phyloP scores from a whole-genome alignment of 129 eudicot genomes.

The Glebionis coronaria region DNA sequence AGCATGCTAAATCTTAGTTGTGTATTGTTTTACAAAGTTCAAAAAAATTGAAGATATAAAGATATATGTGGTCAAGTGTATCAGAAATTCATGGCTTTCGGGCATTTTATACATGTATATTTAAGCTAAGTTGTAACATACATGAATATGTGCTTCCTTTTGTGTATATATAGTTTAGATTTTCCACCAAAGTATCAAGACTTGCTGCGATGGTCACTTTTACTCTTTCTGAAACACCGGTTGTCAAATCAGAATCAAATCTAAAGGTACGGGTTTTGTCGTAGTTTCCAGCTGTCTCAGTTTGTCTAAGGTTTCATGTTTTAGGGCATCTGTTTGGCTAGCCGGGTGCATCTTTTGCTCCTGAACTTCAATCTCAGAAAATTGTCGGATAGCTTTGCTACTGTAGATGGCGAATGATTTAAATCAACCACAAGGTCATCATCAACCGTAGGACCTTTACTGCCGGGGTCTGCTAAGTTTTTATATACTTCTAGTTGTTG shows the following conservation, averaged over 20 bases:
- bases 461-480: slow-evolving; percentile 14
- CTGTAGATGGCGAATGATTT: slow-evolving; percentile 9
- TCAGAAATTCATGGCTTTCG: too few species aligned
- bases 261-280: slow-evolving; percentile 56
- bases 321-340: too few species aligned
- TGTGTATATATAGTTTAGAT: slow-evolving; percentile 68
- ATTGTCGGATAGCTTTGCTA: slow-evolving; percentile 25
- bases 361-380: slow-evolving; percentile 24
- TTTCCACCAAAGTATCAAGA: slow-evolving; percentile 82
- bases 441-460: slow-evolving; percentile 24
- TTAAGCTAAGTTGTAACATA: background rate
- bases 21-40: background rate
- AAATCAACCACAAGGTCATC: slow-evolving; percentile 20
- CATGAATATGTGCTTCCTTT: slow-evolving; percentile 18
- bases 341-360: slow-evolving; percentile 18
- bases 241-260: slow-evolving; percentile 68
- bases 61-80: too few species aligned
- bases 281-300: background rate
- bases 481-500: slow-evolving; percentile 9
- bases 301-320: background rate
- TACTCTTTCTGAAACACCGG: slow-evolving; percentile 75
- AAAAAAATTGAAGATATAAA: slow-evolving; percentile 6
- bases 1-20: background rate
- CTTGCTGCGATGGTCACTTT: slow-evolving; percentile 80
- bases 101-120: background rate